Evolutionary conservation across 1,284 basidiomycete genomes (phyloP).

Genomic region (Cutaneotrichosporon mucoides): DNA sequence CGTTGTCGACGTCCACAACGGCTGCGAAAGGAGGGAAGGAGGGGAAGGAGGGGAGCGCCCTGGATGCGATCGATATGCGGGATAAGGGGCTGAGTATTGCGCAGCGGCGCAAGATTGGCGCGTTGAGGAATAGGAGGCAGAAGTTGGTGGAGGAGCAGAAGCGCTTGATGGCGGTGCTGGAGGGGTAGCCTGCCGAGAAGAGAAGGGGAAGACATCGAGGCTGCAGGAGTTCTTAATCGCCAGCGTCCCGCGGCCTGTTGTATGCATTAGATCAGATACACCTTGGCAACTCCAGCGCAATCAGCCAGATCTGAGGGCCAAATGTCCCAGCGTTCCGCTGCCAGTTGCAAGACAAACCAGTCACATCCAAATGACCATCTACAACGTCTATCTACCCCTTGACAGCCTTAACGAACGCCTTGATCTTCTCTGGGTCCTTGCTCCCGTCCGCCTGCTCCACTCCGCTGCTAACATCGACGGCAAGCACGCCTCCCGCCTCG

Average conservation of each 20-base stretch:
- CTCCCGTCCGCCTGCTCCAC: slow-evolving; percentile 64
- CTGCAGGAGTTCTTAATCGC: too few species aligned
- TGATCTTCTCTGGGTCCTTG: slow-evolving; percentile 72
- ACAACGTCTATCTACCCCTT: slow-evolving; percentile 7
- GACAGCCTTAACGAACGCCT: slow-evolving; percentile 58
- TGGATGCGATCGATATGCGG: slow-evolving; percentile 24
- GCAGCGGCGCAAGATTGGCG: slow-evolving; percentile 39
- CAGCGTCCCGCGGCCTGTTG: too few species aligned
- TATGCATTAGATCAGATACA: too few species aligned
- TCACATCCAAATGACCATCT: neutral
- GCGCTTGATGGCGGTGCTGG: slow-evolving; percentile 17
- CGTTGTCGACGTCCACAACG: too few species aligned
- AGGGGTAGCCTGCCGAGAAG: too few species aligned
- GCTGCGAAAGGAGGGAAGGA: too few species aligned
- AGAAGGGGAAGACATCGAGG: too few species aligned
- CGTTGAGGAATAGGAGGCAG: slow-evolving; percentile 40
- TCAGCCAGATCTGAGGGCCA: too few species aligned
- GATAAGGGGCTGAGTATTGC: slow-evolving; percentile 28
- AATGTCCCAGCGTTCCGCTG: too few species aligned
- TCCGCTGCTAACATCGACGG: slow-evolving; percentile 83
- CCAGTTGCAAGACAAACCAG: too few species aligned
- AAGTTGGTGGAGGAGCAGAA: slow-evolving; percentile 41
- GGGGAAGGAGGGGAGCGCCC: neutral
- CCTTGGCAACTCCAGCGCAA: too few species aligned
- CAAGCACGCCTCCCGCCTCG: slow-evolving; percentile 35